These are phyloP conservation scores for Dissophora globulifera DNA, from an alignment of 192 early-diverging fungal genomes.

Conservation along the genomic window DNA sequence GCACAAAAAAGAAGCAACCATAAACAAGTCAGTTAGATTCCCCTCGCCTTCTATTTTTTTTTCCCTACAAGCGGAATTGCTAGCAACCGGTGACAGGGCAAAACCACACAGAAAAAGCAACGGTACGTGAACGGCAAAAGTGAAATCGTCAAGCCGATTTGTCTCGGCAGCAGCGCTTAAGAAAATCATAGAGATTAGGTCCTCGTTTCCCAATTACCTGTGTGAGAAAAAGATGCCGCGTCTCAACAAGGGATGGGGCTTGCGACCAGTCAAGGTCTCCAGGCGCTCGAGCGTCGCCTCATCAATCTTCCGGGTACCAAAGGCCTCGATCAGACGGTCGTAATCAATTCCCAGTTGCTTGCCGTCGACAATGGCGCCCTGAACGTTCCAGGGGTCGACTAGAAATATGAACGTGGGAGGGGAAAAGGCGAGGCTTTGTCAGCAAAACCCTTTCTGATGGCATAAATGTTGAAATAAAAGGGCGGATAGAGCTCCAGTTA, in stretches of 20 bases:
- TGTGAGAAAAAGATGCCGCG: constrained; percentile 97
- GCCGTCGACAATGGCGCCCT: constrained; percentile 92
- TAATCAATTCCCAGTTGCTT: constrained; percentile 91
- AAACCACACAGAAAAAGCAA: too few species aligned
- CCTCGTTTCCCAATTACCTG: too few species aligned
- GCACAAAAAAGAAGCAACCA: too few species aligned
- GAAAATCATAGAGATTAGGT: too few species aligned
- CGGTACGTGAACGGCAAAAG: too few species aligned
- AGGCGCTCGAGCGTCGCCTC: constrained; percentile 80
- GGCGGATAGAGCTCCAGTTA: too few species aligned
- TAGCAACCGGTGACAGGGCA: too few species aligned
- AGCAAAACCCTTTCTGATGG: too few species aligned
- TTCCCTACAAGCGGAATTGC: too few species aligned
- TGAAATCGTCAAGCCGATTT: too few species aligned
- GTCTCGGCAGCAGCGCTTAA: too few species aligned
- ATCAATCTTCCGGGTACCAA: constrained; percentile 88
- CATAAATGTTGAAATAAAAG: not conserved
- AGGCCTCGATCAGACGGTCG: constrained; percentile 85
- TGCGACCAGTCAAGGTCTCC: constrained; percentile 83
- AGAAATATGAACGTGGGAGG: constrained; percentile 61
- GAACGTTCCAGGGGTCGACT: constrained; percentile 94
- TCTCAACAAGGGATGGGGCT: constrained; percentile 85
- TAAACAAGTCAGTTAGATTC: too few species aligned
- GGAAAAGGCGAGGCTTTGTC: not conserved
- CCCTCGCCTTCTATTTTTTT: not conserved